Evolutionary conservation across 23 red algal species (phyloP), one percentile per base, ranked within the genome.

Genomic region (Gracilariopsis chorda): DNA sequence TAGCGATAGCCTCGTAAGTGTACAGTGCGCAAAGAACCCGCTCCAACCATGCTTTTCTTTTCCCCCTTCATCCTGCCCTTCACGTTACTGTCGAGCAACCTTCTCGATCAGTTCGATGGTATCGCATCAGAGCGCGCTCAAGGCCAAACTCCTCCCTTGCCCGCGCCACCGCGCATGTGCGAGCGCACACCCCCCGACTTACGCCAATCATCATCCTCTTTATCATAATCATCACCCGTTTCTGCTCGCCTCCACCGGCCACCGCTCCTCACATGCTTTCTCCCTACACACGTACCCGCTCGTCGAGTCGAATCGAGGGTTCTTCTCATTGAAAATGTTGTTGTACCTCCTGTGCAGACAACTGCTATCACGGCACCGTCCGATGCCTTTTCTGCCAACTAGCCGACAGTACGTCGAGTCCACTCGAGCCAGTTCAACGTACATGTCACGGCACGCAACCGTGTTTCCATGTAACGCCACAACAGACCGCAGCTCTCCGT

Each of bases 401-500:
- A 68, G 5, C 1, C 60, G 56, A 39, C 80, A 84, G 59, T 64
- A 84, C 24, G 46, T 62, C 14, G 58, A 2, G 49, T 67, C 19
- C 16, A 42, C 40, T 11, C 19, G 29, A 27, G 82, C 82, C 42
- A 71, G 43, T 5, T 44, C 24, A 27, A 49, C 19, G 34, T 87
- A 71, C 43, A 28, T 21, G 2, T 43, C 39, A 28, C 82, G 82
- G 44, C 82, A 87, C 12, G 34, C 29, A 3, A 70, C 14, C 40
- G 82, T 70, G 82, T 87, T 46, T 4, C 82, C 82, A 30, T 87
- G 82, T 16, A 74, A 44, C 48, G 60, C 47, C 16, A 63, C 12
- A 11, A 87, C 36, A 10, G 82, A 73, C 40, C 75, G 44, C 48
- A 37, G 24, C 75, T 55, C 75, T 40, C 49, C 75, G 47, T 59